Conservation (phyloP, 1,284 basidiomycete genomes). For the Marasmius fiardii region DNA sequence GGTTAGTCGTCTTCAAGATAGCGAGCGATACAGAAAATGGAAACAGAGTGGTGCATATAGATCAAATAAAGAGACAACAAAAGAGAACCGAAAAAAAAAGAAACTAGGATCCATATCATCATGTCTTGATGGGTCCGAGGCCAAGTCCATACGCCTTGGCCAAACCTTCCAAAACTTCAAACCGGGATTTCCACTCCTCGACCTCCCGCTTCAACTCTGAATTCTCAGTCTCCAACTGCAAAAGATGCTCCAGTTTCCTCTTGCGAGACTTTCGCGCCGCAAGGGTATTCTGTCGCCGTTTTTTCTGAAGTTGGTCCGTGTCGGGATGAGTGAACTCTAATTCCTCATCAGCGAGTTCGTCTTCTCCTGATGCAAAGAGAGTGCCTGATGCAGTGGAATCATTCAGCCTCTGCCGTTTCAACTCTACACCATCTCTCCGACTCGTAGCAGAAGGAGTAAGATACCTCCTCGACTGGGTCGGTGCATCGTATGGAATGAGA, state of each 20-base stretch:
- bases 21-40: too few relatives aligned
- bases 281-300: slow-evolving; percentile 78
- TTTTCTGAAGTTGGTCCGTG: slow-evolving; percentile 67
- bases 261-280: slow-evolving; percentile 73
- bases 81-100: too few relatives aligned
- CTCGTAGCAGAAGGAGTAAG: slow-evolving; percentile 54
- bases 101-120: too few relatives aligned
- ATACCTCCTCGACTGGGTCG: slow-evolving; percentile 57
- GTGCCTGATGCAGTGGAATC: not conserved
- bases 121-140: too few relatives aligned
- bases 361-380: slow-evolving; percentile 18
- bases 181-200: slow-evolving; percentile 56
- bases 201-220: slow-evolving; percentile 45
- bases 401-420: slow-evolving; percentile 52
- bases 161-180: slow-evolving; percentile 42
- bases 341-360: slow-evolving; percentile 20
- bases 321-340: slow-evolving; percentile 42
- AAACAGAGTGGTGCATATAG: too few relatives aligned
- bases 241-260: slow-evolving; percentile 74
- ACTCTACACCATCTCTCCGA: slow-evolving; percentile 50
- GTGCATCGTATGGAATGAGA: slow-evolving; percentile 54
- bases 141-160: slow-evolving; percentile 38
- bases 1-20: too few relatives aligned
- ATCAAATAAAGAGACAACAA: too few relatives aligned
- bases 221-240: slow-evolving; percentile 52